Conservation (phyloP, 2,329 filamentous ascomycete genomes). For the Aureobasidium mangrovei region DNA sequence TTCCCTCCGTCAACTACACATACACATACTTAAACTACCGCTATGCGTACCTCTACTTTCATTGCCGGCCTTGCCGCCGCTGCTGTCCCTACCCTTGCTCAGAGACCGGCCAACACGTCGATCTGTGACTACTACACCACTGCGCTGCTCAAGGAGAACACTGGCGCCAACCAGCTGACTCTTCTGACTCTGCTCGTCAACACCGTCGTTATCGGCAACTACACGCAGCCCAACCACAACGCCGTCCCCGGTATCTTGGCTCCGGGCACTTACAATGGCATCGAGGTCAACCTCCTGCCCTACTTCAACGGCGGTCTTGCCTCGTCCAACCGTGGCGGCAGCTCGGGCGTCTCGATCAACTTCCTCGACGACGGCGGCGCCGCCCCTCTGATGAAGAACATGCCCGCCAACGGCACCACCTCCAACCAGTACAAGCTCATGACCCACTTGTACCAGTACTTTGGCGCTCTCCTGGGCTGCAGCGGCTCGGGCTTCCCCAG, state of each 20-base stretch:
- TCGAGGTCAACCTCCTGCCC: constrained; percentile 47
- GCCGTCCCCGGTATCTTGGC: constrained; percentile 51
- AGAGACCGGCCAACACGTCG: constrained; percentile 42
- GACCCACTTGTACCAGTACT: constrained; percentile 55
- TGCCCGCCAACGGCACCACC: constrained; percentile 41
- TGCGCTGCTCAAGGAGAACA: constrained; percentile 51
- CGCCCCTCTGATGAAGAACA: constrained; percentile 46
- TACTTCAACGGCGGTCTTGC: constrained; percentile 51
- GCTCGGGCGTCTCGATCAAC: constrained; percentile 43
- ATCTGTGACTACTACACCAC: constrained; percentile 59
- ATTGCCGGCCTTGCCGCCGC: constrained; percentile 18
- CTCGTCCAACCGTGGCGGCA: constrained; percentile 45
- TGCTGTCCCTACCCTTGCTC: constrained; percentile 23
- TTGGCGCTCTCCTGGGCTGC: constrained; percentile 51
- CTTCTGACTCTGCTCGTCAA: constrained; percentile 52
- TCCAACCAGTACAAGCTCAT: constrained; percentile 50
- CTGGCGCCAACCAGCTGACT: constrained; percentile 48
- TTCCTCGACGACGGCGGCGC: constrained; percentile 54
- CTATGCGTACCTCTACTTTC: constrained; percentile 14
- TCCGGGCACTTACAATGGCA: constrained; percentile 41
- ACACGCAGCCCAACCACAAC: constrained; percentile 40
- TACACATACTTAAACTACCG: not conserved
- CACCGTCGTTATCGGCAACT: constrained; percentile 51
- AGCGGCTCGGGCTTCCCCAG: constrained; percentile 41
- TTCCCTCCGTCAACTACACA: constrained; percentile 1